Evolutionary conservation across 371 early-diverging fungal species (phyloP).

Genomic region (Cokeromyces recurvatus): DNA sequence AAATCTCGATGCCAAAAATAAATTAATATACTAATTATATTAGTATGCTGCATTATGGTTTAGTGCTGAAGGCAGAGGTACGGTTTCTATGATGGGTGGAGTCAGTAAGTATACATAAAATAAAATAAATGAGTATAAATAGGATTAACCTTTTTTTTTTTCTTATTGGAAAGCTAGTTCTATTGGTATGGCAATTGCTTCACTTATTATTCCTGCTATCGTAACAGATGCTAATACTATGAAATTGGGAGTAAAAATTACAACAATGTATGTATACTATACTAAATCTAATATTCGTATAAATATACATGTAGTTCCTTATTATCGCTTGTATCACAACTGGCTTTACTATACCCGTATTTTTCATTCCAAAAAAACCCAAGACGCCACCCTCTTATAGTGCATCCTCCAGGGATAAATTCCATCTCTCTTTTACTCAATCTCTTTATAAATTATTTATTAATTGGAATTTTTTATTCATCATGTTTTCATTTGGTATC

Average conservation of each 20-base stretch:
- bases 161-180: constrained; percentile 27
- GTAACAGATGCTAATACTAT: constrained; percentile 20
- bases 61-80: constrained; percentile 30
- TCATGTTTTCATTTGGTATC: constrained; percentile 52
- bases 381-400: constrained; percentile 53
- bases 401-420: constrained; percentile 25
- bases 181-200: constrained; percentile 44
- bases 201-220: constrained; percentile 32
- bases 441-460: constrained; percentile 39
- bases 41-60: constrained; percentile 48
- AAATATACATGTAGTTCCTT: constrained; percentile 23
- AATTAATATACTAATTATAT: not conserved
- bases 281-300: not conserved
- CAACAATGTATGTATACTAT: not conserved
- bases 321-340: constrained; percentile 39
- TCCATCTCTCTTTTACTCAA: constrained; percentile 33
- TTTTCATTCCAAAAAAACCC: constrained; percentile 51
- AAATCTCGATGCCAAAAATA: not conserved
- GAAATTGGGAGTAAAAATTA: constrained; percentile 22
- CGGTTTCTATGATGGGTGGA: constrained; percentile 37
- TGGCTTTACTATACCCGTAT: constrained; percentile 38
- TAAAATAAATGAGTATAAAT: not conserved
- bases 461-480: constrained; percentile 55
- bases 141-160: not conserved
- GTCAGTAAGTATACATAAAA: constrained; percentile 22